Percentiles rank a stretch among this genome's conserved stretches.
phyloP scores from a whole-genome alignment of 2,329 filamentous ascomycete species.

The Neodidymelliopsis sp. region DNA sequence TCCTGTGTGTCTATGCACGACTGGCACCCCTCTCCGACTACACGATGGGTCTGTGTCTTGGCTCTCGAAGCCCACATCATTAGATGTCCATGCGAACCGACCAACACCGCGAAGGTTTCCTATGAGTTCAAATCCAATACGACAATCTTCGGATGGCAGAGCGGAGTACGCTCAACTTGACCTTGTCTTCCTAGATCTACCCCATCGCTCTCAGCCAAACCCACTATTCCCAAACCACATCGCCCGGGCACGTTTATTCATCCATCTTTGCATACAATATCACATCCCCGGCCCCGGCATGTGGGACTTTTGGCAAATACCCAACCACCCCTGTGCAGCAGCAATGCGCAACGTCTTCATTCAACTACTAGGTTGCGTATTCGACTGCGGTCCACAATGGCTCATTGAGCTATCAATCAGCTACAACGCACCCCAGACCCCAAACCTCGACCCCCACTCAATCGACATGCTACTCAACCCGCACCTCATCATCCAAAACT shows the following conservation, averaged over 20 bases:
- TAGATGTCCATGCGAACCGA: constrained; percentile 28
- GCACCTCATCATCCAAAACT: constrained; percentile 49
- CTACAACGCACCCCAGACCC: constrained; percentile 26
- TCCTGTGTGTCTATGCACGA: constrained; percentile 51
- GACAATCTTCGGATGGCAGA: constrained; percentile 42
- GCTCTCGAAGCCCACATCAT: constrained; percentile 38
- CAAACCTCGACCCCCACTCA: constrained; percentile 23
- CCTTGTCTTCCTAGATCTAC: constrained; percentile 49
- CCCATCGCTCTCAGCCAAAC: constrained; percentile 39
- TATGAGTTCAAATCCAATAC: constrained; percentile 23
- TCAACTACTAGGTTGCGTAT: constrained; percentile 51
- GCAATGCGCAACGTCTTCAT: constrained; percentile 52
- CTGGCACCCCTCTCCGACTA: constrained; percentile 40
- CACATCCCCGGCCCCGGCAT: constrained; percentile 30
- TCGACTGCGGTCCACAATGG: constrained; percentile 52
- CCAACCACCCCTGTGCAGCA: constrained; percentile 45
- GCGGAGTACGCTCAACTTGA: constrained; percentile 52
- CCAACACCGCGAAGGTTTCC: constrained; percentile 23
- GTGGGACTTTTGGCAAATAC: constrained; percentile 38
- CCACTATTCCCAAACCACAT: constrained; percentile 36
- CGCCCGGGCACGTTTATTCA: constrained; percentile 44
- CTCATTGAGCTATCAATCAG: constrained; percentile 45
- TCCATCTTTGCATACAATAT: constrained; percentile 44
- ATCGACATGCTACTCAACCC: constrained; percentile 40
- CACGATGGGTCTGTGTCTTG: constrained; percentile 46